Percentiles rank a stretch among this genome's conserved stretches.
phyloP scores from a whole-genome alignment of 1,284 basidiomycete species.

The Pascua sp. region DNA sequence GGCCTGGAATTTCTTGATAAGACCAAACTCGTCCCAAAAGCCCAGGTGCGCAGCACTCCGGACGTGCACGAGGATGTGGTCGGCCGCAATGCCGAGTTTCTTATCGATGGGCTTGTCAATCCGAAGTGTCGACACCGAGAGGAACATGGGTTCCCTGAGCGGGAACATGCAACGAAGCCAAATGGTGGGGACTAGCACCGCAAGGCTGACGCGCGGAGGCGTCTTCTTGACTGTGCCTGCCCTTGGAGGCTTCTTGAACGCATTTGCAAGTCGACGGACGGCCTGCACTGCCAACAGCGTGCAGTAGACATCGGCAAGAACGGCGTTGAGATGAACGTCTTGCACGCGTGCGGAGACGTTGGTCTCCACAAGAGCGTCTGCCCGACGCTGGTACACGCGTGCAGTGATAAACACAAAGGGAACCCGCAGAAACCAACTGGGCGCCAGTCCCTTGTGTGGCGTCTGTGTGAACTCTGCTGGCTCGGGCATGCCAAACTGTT shows the following conservation, averaged over 20 bases:
- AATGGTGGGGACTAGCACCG: conserved; percentile 28
- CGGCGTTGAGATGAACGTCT: conserved; percentile 52
- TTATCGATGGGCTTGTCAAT: conserved; percentile 23
- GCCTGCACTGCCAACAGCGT: conserved; percentile 62
- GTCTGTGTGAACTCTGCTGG: neutral
- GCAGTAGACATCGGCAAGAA: conserved; percentile 71
- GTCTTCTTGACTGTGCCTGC: neutral
- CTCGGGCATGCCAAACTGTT: too few species aligned
- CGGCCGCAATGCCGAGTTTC: conserved; percentile 34
- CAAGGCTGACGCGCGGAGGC: conserved; percentile 26
- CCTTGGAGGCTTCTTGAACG: conserved; percentile 6
- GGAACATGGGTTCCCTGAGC: conserved; percentile 39
- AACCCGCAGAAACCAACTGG: conserved; percentile 45
- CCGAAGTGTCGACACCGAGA: conserved; percentile 25
- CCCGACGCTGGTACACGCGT: conserved; percentile 17
- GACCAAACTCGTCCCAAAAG: conserved; percentile 75
- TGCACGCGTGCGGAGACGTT: conserved; percentile 29
- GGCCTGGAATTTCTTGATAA: conserved; percentile 61
- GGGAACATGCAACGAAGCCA: conserved; percentile 44
- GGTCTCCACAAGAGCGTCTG: conserved; percentile 19
- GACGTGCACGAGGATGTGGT: conserved; percentile 51
- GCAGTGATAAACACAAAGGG: conserved; percentile 33
- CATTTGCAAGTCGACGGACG: conserved; percentile 14
- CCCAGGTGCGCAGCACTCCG: conserved; percentile 46
- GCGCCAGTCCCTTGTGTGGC: conserved; percentile 25